Evolutionary conservation across 2,329 filamentous ascomycete species (phyloP), one percentile per base, ranked within the genome.

Genomic region (Magnaporthiopsis rhizophila): DNA sequence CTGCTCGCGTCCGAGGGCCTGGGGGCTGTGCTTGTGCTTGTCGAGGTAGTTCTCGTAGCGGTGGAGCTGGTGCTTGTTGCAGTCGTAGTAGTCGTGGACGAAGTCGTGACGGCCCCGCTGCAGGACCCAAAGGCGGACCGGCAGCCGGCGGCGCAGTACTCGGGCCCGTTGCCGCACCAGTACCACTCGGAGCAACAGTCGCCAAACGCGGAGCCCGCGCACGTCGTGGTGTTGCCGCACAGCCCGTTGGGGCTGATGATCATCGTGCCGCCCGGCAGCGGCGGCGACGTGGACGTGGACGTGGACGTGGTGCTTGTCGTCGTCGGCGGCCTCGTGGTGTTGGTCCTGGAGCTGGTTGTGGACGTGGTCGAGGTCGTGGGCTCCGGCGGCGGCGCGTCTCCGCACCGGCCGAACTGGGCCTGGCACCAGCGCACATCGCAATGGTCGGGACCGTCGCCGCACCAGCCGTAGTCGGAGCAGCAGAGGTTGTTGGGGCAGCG

Each of bases 391-490:
- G 60, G 61, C 50, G 58, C 58, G 18, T 65, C 65, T n/a, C 65
- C 58, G 64, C 67, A 68, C 11, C 65, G 65, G 36, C 67, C 67
- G 36, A 59, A 68, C 30, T 63, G 62, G 3, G 64, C n/a, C 63
- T 68, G 67, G 64, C 67, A 68, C 53, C 64, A 64, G 3, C 63
- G 65, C 36, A 64, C 53, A 11, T 62, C 59, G 65, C 67, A 68
- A 64, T 63, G 65, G 58, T 68, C 64, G 24, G 28, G 59, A 11
- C 63, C 60, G 18, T 66, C 67, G 60, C 68, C 68, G 62, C 68
- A 69, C 59, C 45, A 69, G 24, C 68, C 68, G 64, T 66, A 69
- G 60, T 69, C 67, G 34, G 67, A 68, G 63, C 68, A 69, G 65
- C 68, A 69, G 34, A 67, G 65, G 64, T 65, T 65, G n/a, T 64